Conservation (phyloP, 2,329 filamentous ascomycete species). For the Pseudogymnoascus sp. region DNA sequence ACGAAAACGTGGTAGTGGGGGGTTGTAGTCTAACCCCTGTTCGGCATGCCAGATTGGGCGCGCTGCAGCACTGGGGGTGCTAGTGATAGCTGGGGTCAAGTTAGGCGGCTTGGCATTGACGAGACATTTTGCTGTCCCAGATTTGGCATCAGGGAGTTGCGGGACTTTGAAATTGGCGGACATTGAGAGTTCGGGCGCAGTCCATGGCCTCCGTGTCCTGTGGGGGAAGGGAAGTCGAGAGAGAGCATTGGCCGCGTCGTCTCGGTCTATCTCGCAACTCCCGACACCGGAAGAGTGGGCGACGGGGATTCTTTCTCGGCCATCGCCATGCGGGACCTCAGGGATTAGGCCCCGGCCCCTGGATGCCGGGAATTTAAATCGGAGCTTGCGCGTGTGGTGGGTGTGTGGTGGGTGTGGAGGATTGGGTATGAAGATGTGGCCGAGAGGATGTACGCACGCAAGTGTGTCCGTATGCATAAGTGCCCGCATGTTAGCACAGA, state of each 20-base stretch:
- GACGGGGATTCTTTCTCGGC: neutral
- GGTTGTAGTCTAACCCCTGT: neutral
- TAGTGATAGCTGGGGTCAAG: neutral
- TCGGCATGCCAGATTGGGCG: neutral
- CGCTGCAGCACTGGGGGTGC: neutral
- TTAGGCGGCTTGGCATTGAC: neutral
- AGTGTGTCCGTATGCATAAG: slow-evolving; percentile 1
- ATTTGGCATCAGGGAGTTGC: neutral
- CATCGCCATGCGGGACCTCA: neutral
- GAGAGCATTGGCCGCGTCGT: neutral
- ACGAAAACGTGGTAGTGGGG: neutral
- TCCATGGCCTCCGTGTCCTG: neutral
- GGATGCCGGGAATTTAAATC: neutral
- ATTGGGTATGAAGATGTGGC: neutral
- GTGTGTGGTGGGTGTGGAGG: neutral
- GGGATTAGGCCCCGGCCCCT: neutral
- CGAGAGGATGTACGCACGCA: neutral
- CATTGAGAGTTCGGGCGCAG: neutral
- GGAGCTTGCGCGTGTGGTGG: neutral
- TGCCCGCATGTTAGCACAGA: neutral
- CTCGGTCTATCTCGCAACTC: neutral
- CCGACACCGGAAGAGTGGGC: neutral
- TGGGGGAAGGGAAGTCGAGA: neutral
- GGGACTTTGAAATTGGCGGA: neutral
- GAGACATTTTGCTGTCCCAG: neutral